phyloP scores from a whole-genome alignment of 805 yeast genomes.

The Ogataea degrootiae region DNA sequence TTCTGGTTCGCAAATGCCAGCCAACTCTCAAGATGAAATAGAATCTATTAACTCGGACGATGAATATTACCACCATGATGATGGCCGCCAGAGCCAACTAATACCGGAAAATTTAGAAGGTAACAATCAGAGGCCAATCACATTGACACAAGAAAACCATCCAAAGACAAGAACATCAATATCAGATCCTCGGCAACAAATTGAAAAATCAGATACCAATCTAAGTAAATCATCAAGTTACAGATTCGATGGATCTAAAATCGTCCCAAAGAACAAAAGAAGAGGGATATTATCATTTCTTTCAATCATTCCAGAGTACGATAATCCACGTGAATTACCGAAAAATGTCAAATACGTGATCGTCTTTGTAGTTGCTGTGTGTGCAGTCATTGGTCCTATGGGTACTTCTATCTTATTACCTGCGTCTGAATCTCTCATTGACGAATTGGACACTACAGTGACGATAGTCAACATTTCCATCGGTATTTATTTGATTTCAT shows the following conservation, averaged over 20 bases:
- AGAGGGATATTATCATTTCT: constrained; percentile 55
- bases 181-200: too few relatives aligned
- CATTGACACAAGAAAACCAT: background rate
- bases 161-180: background rate
- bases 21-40: too few relatives aligned
- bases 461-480: constrained; percentile 70
- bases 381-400: constrained; percentile 83
- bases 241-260: constrained; percentile 21
- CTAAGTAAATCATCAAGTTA: constrained; percentile 14
- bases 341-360: constrained; percentile 43
- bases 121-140: background rate
- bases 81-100: background rate
- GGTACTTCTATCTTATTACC: constrained; percentile 83
- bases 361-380: constrained; percentile 62
- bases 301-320: constrained; percentile 62
- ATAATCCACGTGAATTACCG: constrained; percentile 66
- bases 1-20: too few relatives aligned
- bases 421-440: constrained; percentile 57
- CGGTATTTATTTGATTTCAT: constrained; percentile 67
- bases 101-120: background rate
- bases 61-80: background rate
- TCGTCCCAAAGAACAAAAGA: constrained; percentile 38
- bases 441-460: constrained; percentile 50
- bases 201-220: constrained; percentile 1
- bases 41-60: background rate